Percentiles rank a stretch among this genome's conserved stretches.
These are phyloP conservation scores for Emericellopsis atlantica DNA, from an alignment of 2,329 filamentous ascomycete species.

Conservation along the genomic window DNA sequence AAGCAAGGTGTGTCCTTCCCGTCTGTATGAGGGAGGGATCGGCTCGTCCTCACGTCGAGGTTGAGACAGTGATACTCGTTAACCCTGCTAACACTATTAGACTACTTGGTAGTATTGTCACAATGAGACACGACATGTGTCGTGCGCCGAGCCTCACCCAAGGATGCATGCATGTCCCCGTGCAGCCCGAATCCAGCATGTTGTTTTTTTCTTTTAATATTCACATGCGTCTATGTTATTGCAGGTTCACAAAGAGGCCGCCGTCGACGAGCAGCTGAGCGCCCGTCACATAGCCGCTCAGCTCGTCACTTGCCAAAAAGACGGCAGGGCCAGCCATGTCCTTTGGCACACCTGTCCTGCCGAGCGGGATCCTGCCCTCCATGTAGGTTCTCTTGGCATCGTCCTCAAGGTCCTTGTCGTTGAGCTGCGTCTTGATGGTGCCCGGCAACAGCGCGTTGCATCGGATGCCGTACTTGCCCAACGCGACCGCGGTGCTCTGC, in stretches of 20 bases:
- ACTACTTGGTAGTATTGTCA: too few species aligned
- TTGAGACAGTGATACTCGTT: too few species aligned
- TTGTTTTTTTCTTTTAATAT: too few species aligned
- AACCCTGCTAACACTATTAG: too few species aligned
- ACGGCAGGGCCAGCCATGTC: slow-evolving; percentile 78
- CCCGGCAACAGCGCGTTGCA: slow-evolving; percentile 79
- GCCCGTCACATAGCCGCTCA: slow-evolving; percentile 73
- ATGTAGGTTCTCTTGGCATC: slow-evolving; percentile 63
- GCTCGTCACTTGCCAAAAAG: slow-evolving; percentile 66
- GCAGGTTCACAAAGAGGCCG: slow-evolving; percentile 79
- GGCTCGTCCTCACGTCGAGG: too few species aligned
- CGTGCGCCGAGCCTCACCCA: too few species aligned
- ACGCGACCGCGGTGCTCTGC: slow-evolving; percentile 69
- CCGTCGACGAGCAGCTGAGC: slow-evolving; percentile 80
- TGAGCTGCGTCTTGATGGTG: slow-evolving; percentile 73
- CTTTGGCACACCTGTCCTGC: slow-evolving; percentile 49
- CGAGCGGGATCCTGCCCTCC: slow-evolving; percentile 70
- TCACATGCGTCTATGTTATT: slow-evolving; percentile 28
- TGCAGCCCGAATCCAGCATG: too few species aligned
- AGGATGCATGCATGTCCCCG: too few species aligned
- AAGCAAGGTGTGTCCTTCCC: too few species aligned
- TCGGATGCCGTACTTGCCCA: slow-evolving; percentile 63
- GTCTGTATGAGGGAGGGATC: too few species aligned
- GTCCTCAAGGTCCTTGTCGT: slow-evolving; percentile 69
- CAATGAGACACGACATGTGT: too few species aligned